Evolutionary conservation across 495 filamentous ascomycete genomes (phyloP), one percentile per base, ranked within the genome.

Genomic region (Neurospora tetraspora): DNA sequence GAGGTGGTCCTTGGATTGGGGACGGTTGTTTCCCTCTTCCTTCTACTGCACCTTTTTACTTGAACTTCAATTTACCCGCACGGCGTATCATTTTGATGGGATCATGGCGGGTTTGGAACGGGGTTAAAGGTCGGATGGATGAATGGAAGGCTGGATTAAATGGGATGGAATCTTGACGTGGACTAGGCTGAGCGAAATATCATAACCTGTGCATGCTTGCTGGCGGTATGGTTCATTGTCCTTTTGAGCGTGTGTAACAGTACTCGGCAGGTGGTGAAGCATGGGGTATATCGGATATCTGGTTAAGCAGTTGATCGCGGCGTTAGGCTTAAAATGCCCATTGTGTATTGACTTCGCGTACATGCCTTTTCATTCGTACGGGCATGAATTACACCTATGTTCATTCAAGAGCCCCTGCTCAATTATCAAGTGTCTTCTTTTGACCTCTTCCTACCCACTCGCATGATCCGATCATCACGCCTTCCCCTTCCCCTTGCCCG

Each of bases 401-500:
- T 18, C 27, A 36, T 65, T 27, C 53, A 18, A 34, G 14, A 65
- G 12, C 14, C 53, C 4, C 1, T 7, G 53, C 27, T 65, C 11
- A 61, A 18, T 59, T 47, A 34, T 9, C 53, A 61, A 61, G 27
- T 34, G 53, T 65, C 53, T 34, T 65, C 5, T 34, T 2, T n/a
- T 1, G 53, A 65, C 14, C 10, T 65, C 53, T 12, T n/a, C 43
- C 42, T 10, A 2, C 6, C 53, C 12, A 65, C 53, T 3, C 45
- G 5, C 45, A 11, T 53, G 45, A 59, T 59, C 20, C 40, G 14
- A 36, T 37, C 38, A 38, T 71, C 40, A 70, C 37, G 47, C 74
- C 73, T 53, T 78, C 70, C 69, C 76, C 73, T 80, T 79, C 69
- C 80, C 81, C 74, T 77, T 80, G 11, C 40, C 39, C 34, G 11